Percentiles rank a stretch among this genome's conserved stretches.
Evolutionary conservation across 495 filamentous ascomycete species (phyloP).

Genomic region (Penicillium samsonianum): DNA sequence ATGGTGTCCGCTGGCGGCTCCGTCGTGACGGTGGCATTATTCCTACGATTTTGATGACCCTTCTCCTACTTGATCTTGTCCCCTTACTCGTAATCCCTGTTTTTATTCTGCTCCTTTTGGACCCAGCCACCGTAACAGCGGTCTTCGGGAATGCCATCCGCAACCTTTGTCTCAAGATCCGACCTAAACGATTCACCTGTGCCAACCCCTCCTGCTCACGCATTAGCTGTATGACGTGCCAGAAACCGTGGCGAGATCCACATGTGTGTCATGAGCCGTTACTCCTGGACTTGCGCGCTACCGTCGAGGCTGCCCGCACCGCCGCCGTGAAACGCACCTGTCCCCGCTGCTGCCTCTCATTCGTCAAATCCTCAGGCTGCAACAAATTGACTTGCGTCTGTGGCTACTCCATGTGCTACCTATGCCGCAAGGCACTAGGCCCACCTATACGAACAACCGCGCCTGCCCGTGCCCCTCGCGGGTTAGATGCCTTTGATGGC

Average conservation of each 20-base stretch:
- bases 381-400: conserved; percentile 98
- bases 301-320: conserved; percentile 87
- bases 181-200: conserved; percentile 73
- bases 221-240: conserved; percentile 75
- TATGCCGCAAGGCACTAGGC: conserved; percentile 64
- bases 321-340: conserved; percentile 95
- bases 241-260: conserved; percentile 64
- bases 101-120: conserved; percentile 45
- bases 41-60: conserved; percentile 35
- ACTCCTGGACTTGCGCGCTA: conserved; percentile 72
- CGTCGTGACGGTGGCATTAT: conserved; percentile 50
- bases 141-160: conserved; percentile 56
- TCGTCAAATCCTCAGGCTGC: conserved; percentile 90
- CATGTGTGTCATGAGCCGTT: conserved; percentile 67
- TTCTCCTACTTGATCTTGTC: conserved; percentile 50
- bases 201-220: conserved; percentile 63
- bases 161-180: conserved; percentile 63
- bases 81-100: conserved; percentile 54
- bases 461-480: conserved; percentile 10
- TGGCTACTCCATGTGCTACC: conserved; percentile 96
- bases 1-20: conserved; percentile 46
- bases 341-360: conserved; percentile 82
- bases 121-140: conserved; percentile 37
- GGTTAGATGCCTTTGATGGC: conserved; percentile 15
- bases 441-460: conserved; percentile 22